Evolutionary conservation across 1,139 yeast species (phyloP), one percentile per base, ranked within the genome.

Genomic region (Kluyveromyces sp.): DNA sequence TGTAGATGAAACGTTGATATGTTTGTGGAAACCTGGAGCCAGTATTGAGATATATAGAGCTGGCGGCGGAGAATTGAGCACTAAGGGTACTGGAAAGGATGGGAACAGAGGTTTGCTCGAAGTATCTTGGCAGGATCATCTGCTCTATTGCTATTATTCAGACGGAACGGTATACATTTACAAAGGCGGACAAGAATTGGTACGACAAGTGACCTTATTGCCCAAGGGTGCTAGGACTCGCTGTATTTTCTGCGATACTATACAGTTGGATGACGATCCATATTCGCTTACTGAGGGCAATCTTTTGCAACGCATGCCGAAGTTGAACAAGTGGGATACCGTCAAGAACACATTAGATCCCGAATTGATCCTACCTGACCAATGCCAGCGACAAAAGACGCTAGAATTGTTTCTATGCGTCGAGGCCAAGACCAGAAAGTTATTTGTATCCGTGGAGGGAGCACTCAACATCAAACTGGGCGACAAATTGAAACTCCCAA

Each of bases 371-470:
- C 8, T 25, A 12, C 16, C 19, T n/a, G 30, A 31, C n/a, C 35
- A 38, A 12, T 28, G 9, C 4, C 30, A 15, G 18, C 19, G 20
- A 18, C n/a, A 20, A 1, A 20, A 22, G 15, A 19, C 18, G 12
- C n/a, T 38, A 7, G 35, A 38, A 16, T 15, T 47, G 16, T 37
- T 47, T 28, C 34, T 45, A 32, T 36, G 42, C 7, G 37, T 41
- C 18, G 45, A 44, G 19, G 17, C 36, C 9, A 31, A 36, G 17
- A 30, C 40, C n/a, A 28, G 26, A 16, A 39, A 42, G 16, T 33
- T 42, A 13, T 12, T 47, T 4, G 11, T 47, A 11, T 40, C 48
- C 8, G 39, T 45, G 7, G 50, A 45, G 9, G 46, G 46, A 2
- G 30, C 42, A 15, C 40, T 43, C 15, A 43, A 43, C 29, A 33